These are phyloP conservation scores for Noccaea caerulescens DNA, from an alignment of 345 rosid genomes.

Conservation along the genomic window DNA sequence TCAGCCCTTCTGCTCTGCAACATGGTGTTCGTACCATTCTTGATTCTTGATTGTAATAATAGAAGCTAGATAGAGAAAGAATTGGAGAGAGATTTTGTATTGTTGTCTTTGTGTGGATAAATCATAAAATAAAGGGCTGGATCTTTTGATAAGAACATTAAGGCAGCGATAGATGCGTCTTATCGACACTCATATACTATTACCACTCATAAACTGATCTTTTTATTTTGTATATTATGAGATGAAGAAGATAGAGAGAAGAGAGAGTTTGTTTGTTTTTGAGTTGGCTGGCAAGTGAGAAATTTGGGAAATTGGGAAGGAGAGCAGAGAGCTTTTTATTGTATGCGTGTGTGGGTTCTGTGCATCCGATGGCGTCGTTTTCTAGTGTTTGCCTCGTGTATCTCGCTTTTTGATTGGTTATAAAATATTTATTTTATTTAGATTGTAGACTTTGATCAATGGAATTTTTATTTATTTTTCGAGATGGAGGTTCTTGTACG, in stretches of 20 bases:
- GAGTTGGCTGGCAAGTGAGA: slow-evolving; percentile 21
- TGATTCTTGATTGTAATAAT: slow-evolving; percentile 24
- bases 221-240: not conserved
- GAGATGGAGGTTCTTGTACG: slow-evolving; percentile 26
- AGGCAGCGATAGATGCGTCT: slow-evolving; percentile 39
- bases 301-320: not conserved
- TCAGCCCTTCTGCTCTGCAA: slow-evolving; percentile 45
- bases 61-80: not conserved
- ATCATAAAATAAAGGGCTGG: slow-evolving; percentile 12
- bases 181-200: slow-evolving; percentile 17
- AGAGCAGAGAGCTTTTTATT: slow-evolving; percentile 7
- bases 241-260: slow-evolving; percentile 1
- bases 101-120: not conserved
- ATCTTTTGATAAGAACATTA: slow-evolving; percentile 40
- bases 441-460: slow-evolving; percentile 14
- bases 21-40: slow-evolving; percentile 51
- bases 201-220: not conserved
- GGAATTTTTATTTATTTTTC: not conserved
- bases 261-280: slow-evolving; percentile 17
- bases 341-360: slow-evolving; percentile 10
- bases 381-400: slow-evolving; percentile 4
- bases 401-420: not conserved
- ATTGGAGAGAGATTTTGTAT: not conserved
- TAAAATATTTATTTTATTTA: not conserved
- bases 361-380: slow-evolving; percentile 37